Evolutionary conservation across 2,329 filamentous ascomycete species (phyloP).

Genomic region (Colletotrichum echinochloae): DNA sequence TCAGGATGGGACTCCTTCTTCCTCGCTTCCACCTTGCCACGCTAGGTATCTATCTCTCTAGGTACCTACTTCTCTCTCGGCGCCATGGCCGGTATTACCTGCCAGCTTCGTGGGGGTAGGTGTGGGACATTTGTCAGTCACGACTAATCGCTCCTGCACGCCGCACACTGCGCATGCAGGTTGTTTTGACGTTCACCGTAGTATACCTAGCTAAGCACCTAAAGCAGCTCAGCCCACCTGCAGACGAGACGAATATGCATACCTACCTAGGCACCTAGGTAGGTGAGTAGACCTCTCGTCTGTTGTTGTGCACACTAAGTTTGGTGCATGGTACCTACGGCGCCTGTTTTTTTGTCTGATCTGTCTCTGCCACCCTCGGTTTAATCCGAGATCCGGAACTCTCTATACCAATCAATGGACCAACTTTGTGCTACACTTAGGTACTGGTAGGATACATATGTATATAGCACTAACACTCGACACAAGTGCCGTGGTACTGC

Average conservation of each 20-base stretch:
- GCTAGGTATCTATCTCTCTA: no score
- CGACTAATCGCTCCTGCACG: conserved; percentile 1
- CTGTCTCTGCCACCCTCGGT: neutral
- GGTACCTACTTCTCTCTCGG: neutral
- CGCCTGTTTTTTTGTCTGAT: no score
- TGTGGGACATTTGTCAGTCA: conserved; percentile 14
- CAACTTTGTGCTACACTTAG: no score
- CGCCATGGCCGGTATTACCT: neutral
- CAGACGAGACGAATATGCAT: neutral
- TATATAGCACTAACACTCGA: neutral
- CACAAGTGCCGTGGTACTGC: neutral
- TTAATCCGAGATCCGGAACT: neutral
- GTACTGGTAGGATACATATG: no score
- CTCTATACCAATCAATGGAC: neutral
- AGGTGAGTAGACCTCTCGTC: neutral
- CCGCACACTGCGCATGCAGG: neutral
- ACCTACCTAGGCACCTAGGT: neutral
- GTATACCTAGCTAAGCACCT: no score
- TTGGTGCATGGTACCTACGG: no score
- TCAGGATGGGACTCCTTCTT: neutral
- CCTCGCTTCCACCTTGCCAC: neutral
- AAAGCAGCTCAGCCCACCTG: no score
- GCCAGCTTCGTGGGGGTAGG: conserved; percentile 11
- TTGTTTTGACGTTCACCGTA: neutral
- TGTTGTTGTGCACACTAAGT: no score